Conservation (phyloP, 23 red algal species). For the Rhodosorus marinus region DNA sequence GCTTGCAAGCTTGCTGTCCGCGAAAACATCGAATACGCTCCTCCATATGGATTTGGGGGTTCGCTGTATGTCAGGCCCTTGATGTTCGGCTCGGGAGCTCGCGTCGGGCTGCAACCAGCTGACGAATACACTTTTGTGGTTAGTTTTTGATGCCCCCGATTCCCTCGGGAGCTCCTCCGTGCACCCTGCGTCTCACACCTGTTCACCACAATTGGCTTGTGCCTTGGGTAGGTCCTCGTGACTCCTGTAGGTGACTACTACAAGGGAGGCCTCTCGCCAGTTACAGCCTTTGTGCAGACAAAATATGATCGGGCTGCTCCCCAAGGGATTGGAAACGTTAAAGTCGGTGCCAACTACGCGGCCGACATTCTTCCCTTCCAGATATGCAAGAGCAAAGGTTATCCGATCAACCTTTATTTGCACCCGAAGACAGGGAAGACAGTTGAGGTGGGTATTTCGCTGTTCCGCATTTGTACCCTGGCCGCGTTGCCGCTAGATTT, state of each 20-base stretch:
- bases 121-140: conserved; percentile 95
- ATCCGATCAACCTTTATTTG: conserved; percentile 90
- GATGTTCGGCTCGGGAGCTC: conserved; percentile 70
- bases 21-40: conserved; percentile 62
- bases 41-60: conserved; percentile 72
- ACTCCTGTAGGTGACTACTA: conserved; percentile 93
- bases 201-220: no score
- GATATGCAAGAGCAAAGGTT: conserved; percentile 49
- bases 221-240: no score
- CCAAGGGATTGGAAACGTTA: conserved; percentile 74
- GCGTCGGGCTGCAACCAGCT: conserved; percentile 64
- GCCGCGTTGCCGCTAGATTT: no score
- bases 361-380: conserved; percentile 81
- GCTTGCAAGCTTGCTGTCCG: conserved; percentile 42
- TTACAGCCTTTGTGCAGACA: conserved; percentile 60
- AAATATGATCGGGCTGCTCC: conserved; percentile 82
- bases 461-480: no score
- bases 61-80: conserved; percentile 86
- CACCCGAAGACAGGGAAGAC: no score
- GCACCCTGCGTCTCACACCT: no score
- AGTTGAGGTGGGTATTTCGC: no score
- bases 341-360: conserved; percentile 91
- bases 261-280: conserved; percentile 68
- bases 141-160: no score
- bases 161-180: no score